phyloP scores from a whole-genome alignment of 2,329 filamentous ascomycete species.

The Aspergillus aculeatinus region DNA sequence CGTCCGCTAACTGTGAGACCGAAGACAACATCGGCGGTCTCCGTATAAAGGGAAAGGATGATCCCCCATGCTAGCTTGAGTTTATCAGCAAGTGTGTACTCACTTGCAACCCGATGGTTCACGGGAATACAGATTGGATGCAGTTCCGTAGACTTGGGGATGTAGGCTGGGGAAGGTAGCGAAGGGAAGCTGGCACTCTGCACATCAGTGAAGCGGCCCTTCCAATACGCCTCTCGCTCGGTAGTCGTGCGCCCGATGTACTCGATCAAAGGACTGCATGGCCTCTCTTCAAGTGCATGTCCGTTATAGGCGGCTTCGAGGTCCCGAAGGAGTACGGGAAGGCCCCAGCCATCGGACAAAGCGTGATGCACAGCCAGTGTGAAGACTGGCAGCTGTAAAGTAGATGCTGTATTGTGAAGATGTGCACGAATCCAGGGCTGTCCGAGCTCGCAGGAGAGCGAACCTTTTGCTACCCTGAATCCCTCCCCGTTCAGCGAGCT shows the following conservation, averaged over 20 bases:
- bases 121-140: not conserved
- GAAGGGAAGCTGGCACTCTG: not conserved
- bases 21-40: constrained; percentile 8
- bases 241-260: not conserved
- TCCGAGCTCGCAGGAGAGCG: not conserved
- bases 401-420: not conserved
- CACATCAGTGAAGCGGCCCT: not conserved
- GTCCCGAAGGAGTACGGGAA: not conserved
- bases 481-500: not conserved
- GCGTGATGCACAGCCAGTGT: not conserved
- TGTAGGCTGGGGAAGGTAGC: not conserved
- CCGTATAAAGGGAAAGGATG: constrained; percentile 5
- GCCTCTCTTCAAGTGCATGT: not conserved
- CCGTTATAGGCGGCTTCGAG: not conserved
- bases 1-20: constrained; percentile 7
- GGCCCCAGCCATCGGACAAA: not conserved
- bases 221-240: not conserved
- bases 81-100: not conserved
- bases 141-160: not conserved
- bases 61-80: constrained; percentile 10
- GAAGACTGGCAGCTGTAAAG: not conserved
- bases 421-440: not conserved
- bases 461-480: not conserved
- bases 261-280: not conserved
- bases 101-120: not conserved